Conservation (phyloP, 768 basidiomycete species). For the Mycena vitilis region DNA sequence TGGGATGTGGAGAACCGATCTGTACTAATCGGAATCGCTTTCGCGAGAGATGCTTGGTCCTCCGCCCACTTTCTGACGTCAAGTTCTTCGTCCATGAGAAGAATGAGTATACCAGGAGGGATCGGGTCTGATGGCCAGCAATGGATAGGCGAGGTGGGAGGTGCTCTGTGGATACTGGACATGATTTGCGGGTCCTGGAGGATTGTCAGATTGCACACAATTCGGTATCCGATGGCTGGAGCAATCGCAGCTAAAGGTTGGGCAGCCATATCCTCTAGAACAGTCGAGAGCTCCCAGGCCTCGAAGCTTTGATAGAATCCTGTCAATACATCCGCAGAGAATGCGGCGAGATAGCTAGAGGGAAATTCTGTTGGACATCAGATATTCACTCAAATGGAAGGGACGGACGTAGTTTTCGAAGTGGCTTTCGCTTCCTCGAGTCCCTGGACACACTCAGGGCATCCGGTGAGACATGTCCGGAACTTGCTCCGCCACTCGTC, state of each 20-base stretch:
- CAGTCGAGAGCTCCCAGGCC: slow-evolving; percentile 69
- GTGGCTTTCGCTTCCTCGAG: slow-evolving; percentile 72
- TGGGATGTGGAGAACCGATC: slow-evolving; percentile 64
- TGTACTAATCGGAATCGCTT: slow-evolving; percentile 56
- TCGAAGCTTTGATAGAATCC: slow-evolving; percentile 74
- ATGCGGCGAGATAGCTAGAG: slow-evolving; percentile 80
- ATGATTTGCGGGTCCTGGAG: slow-evolving; percentile 64
- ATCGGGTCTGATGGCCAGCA: slow-evolving; percentile 70
- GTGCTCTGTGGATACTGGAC: slow-evolving; percentile 49
- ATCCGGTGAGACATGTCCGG: slow-evolving; percentile 66
- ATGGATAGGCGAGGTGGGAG: slow-evolving; percentile 50
- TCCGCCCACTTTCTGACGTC: slow-evolving; percentile 72
- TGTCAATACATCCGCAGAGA: slow-evolving; percentile 58
- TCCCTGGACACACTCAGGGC: slow-evolving; percentile 76
- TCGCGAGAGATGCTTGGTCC: slow-evolving; percentile 54
- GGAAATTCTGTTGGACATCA: slow-evolving; percentile 32
- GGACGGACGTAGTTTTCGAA: slow-evolving; percentile 79
- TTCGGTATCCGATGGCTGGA: slow-evolving; percentile 67
- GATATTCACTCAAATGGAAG: slow-evolving; percentile 5
- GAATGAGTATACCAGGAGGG: slow-evolving; percentile 69
- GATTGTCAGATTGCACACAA: slow-evolving; percentile 71
- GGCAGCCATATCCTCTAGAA: slow-evolving; percentile 60
- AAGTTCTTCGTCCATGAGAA: slow-evolving; percentile 63
- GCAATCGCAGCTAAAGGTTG: slow-evolving; percentile 55
- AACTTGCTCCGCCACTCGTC: slow-evolving; percentile 72